A percentile compares a stretch with the other conserved stretches of the same genome.
These are phyloP conservation scores for Microcera coccophila DNA, from an alignment of 2,329 filamentous ascomycete species.

Conservation along the genomic window DNA sequence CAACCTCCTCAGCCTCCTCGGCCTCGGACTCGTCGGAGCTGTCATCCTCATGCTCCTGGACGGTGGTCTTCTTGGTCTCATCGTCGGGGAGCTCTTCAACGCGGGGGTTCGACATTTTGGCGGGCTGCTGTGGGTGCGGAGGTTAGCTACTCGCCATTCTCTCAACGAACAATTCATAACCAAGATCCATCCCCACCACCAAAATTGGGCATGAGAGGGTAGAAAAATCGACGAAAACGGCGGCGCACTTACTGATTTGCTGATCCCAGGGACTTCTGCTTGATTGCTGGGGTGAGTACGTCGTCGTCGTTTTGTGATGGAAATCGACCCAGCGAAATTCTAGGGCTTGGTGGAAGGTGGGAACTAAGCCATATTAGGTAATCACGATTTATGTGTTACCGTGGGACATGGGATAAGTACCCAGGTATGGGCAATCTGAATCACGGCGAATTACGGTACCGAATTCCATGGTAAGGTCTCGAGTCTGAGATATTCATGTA, in stretches of 20 bases:
- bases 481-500: no score
- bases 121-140: slow-evolving; percentile 33
- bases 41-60: slow-evolving; percentile 66
- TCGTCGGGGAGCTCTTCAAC: slow-evolving; percentile 97
- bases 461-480: no score
- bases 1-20: slow-evolving; percentile 79
- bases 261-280: slow-evolving; percentile 34
- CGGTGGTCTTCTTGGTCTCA: slow-evolving; percentile 75
- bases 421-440: no score
- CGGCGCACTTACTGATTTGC: slow-evolving; percentile 34
- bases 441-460: no score
- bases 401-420: no score
- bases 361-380: slow-evolving; percentile 41
- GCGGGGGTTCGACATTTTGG: slow-evolving; percentile 92
- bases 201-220: slow-evolving; percentile 14
- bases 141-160: slow-evolving; percentile 26
- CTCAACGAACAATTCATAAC: slow-evolving; percentile 14
- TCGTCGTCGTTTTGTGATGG: slow-evolving; percentile 39
- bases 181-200: slow-evolving; percentile 14
- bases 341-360: slow-evolving; percentile 42
- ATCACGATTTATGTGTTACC: slow-evolving; percentile 20
- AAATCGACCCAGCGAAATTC: slow-evolving; percentile 40
- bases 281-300: slow-evolving; percentile 29
- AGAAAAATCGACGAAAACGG: slow-evolving; percentile 9
- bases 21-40: slow-evolving; percentile 72